Conservation (phyloP, 768 basidiomycete genomes). For the Brasilioporus rufonigricans region DNA sequence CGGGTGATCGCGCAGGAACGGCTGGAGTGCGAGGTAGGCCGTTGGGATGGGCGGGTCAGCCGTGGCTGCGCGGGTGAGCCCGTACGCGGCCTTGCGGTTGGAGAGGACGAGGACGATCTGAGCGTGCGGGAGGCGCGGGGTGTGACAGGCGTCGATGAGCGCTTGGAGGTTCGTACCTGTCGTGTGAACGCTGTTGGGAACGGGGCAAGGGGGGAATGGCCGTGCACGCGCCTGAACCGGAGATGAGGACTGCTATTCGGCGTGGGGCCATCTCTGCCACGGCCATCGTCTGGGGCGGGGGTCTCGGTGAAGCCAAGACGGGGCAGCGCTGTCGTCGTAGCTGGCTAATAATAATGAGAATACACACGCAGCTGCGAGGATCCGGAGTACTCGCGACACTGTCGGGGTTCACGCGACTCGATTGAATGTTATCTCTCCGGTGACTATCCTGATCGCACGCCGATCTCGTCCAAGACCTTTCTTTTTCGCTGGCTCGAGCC, state of each 20-base stretch:
- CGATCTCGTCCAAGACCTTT: background rate
- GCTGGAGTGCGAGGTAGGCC: conserved; percentile 78
- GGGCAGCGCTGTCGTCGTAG: conserved; percentile 8
- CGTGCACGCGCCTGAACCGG: conserved; percentile 53
- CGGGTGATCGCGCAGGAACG: conserved; percentile 72
- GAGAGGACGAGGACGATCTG: conserved; percentile 82
- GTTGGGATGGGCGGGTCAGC: conserved; percentile 80
- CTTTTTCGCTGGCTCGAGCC: background rate
- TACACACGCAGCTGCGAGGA: background rate
- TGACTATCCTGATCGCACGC: background rate
- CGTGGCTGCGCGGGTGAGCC: conserved; percentile 73
- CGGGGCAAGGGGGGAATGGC: background rate
- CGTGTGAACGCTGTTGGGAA: background rate
- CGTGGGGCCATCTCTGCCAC: conserved; percentile 1
- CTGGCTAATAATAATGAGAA: background rate
- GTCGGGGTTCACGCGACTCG: no score
- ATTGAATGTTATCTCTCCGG: background rate
- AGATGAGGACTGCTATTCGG: conserved; percentile 47
- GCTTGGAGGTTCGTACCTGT: conserved; percentile 96
- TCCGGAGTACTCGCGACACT: background rate
- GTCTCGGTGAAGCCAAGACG: background rate
- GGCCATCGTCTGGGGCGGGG: background rate
- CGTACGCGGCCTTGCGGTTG: conserved; percentile 88
- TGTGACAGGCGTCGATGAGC: conserved; percentile 82
- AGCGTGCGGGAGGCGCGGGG: conserved; percentile 67